These are phyloP conservation scores for Leccinum angustisporum DNA, from an alignment of 1,284 basidiomycete genomes.

Conservation along the genomic window DNA sequence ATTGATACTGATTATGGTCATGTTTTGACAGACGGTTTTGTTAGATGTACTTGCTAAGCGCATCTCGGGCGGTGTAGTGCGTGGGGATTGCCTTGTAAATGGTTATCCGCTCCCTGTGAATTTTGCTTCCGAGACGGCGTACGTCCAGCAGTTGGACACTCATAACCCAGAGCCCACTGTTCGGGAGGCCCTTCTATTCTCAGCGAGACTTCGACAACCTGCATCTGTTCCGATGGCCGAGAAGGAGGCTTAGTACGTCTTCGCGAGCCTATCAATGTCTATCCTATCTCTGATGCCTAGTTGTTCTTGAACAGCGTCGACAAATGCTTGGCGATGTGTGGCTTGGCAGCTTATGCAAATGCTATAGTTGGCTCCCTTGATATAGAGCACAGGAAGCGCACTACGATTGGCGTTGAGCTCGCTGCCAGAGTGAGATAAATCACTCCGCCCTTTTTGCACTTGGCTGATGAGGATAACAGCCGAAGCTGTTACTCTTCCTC, in stretches of 20 bases:
- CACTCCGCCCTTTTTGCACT: background rate
- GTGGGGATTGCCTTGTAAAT: conserved; percentile 73
- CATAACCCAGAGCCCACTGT: conserved; percentile 71
- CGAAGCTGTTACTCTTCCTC: conserved; percentile 75
- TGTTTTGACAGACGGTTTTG: conserved; percentile 60
- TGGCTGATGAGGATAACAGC: conserved; percentile 37
- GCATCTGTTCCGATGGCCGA: conserved; percentile 61
- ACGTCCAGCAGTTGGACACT: conserved; percentile 80
- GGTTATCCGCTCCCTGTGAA: conserved; percentile 67
- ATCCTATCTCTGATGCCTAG: background rate
- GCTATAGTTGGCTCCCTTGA: conserved; percentile 76
- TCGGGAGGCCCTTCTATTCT: conserved; percentile 82
- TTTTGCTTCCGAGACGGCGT: conserved; percentile 69
- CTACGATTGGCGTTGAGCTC: conserved; percentile 81
- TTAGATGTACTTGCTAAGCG: conserved; percentile 83
- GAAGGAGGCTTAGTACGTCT: conserved; percentile 72
- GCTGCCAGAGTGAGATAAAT: conserved; percentile 52
- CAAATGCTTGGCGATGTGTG: conserved; percentile 76
- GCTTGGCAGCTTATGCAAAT: conserved; percentile 68
- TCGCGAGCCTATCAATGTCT: background rate
- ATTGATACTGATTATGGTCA: background rate
- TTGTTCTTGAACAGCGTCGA: conserved; percentile 53
- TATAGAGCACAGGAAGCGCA: conserved; percentile 75
- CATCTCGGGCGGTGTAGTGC: conserved; percentile 63
- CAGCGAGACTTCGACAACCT: conserved; percentile 80